A percentile compares a stretch with the other conserved stretches of the same genome.
These are phyloP conservation scores for Leishmania tarentolae DNA, from an alignment of 208 protist species.

Conservation along the genomic window DNA sequence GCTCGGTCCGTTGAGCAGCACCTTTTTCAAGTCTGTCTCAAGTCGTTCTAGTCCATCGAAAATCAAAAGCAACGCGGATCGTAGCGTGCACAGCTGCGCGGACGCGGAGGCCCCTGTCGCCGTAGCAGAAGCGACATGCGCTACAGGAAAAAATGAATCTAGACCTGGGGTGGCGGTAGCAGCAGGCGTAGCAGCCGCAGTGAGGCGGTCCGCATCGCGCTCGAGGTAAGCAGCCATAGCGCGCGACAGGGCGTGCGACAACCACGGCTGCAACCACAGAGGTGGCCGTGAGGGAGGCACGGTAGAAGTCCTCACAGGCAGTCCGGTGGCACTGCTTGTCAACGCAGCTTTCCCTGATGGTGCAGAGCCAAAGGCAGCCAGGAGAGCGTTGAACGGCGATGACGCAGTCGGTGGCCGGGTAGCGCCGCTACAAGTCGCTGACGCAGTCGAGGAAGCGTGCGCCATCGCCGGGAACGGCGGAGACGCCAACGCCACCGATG, in stretches of 20 bases:
- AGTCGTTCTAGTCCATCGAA: constrained; percentile 25
- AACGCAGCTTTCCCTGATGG: background rate
- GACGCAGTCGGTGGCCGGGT: background rate
- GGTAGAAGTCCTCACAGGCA: background rate
- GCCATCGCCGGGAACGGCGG: constrained; percentile 18
- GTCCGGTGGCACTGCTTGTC: background rate
- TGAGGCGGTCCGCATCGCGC: constrained; percentile 13
- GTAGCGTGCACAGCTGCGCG: constrained; percentile 5
- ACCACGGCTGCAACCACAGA: constrained; percentile 6
- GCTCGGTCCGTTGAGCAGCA: background rate
- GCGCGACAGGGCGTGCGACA: constrained; percentile 7
- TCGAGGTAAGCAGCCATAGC: constrained; percentile 2
- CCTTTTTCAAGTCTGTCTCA: background rate
- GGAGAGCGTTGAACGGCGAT: constrained; percentile 10
- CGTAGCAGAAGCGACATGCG: background rate
- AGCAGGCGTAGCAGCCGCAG: background rate
- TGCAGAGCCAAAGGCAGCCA: background rate
- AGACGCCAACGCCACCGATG: constrained; percentile 3
- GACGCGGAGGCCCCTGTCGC: background rate
- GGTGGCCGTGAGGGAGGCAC: background rate
- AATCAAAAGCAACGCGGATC: constrained; percentile 16
- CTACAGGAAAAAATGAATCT: background rate
- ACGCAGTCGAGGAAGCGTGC: background rate
- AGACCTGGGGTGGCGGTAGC: background rate
- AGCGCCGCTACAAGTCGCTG: background rate